Base-by-base conservation (phyloP, 2,329 filamentous ascomycete species). In the Arthrobotrys sinensis region DNA sequence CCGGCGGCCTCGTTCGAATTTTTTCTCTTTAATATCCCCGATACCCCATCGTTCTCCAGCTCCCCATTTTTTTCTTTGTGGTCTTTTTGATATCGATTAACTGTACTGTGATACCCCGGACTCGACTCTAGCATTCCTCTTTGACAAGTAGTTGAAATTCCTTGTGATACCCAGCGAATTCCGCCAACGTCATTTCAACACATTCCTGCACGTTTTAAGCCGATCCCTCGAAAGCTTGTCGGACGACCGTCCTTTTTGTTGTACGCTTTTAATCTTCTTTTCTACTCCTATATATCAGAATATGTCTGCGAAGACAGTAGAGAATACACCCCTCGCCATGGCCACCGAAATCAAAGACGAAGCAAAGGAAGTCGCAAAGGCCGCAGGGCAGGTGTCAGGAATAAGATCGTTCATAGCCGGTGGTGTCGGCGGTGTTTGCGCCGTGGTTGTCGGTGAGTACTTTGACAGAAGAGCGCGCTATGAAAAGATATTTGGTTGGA, bases 381-480 rank as follows among this genome's bases (percentile, higher is more conserved):
- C 78, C 28, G 68, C 63, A 1, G 77, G 72, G 32, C 82, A 80
- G 80, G 83, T 91, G 55, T 88, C 90, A 68, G 90, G 89, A 84
- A 85, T 97, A 80, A 91, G 95, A 77, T 96, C 95, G 48, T 89
- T 99, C 64, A 91, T 88, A 7, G 95, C 95, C 6, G 96, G 96
- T 82, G 96, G 94, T 80, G 96, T 97, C 77, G 96, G 96, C 81
- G 96, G 96, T 82, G 85, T 99, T 57, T 98, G 93, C 86, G 95
- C 96, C 72, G 96, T 99, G 69, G 84, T 99, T 48, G 94, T 98
- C 76, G 92, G 80, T 81, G 36, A 53, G 80, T 70, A 66, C 11
- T 34, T 12, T 66, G 40, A n/a, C 8, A 48, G 40, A 0, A 16
- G 1, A 11, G 10, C n/a, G 6, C 6, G 19, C n/a, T 8, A 34